phyloP scores from a whole-genome alignment of 345 rosid genomes.

The Turritis glabra region DNA sequence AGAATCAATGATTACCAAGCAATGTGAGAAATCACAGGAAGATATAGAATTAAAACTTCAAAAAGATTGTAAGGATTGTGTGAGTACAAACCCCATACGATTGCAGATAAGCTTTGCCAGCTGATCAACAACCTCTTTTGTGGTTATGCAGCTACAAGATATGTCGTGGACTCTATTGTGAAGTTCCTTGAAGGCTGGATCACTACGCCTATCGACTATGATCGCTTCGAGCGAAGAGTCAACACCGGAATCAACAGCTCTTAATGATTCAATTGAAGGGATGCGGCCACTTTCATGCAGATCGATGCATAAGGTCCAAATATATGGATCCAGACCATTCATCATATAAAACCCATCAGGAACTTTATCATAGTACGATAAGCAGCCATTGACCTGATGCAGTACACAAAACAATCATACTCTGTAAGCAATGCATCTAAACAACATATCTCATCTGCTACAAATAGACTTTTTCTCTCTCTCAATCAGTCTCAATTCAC shows the following conservation, averaged over 20 bases:
- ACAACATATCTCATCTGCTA: background rate
- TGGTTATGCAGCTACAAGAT: conserved; percentile 66
- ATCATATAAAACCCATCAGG: conserved; percentile 97
- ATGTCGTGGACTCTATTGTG: conserved; percentile 74
- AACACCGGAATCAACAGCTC: conserved; percentile 65
- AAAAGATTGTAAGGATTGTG: conserved; percentile 17
- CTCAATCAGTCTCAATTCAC: background rate
- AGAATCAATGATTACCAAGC: conserved; percentile 22
- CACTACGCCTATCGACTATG: conserved; percentile 73
- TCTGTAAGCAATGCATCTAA: conserved; percentile 4
- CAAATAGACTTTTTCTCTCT: background rate
- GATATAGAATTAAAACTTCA: conserved; percentile 17
- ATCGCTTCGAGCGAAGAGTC: conserved; percentile 78
- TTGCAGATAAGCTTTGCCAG: conserved; percentile 91
- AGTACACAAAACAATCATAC: conserved; percentile 33
- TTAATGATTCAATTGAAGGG: conserved; percentile 83
- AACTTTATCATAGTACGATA: conserved; percentile 87
- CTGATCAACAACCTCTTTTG: conserved; percentile 91
- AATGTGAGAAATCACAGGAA: conserved; percentile 40
- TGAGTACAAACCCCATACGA: conserved; percentile 80
- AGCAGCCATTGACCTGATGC: conserved; percentile 90
- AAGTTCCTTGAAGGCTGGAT: conserved; percentile 80
- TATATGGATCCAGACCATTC: conserved; percentile 85
- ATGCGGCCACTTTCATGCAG: conserved; percentile 80
- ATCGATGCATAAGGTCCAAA: conserved; percentile 92